A percentile compares a stretch with the other conserved stretches of the same genome.
phyloP scores from a whole-genome alignment of 1,284 basidiomycete species.

The Vanrija pseudolonga region DNA sequence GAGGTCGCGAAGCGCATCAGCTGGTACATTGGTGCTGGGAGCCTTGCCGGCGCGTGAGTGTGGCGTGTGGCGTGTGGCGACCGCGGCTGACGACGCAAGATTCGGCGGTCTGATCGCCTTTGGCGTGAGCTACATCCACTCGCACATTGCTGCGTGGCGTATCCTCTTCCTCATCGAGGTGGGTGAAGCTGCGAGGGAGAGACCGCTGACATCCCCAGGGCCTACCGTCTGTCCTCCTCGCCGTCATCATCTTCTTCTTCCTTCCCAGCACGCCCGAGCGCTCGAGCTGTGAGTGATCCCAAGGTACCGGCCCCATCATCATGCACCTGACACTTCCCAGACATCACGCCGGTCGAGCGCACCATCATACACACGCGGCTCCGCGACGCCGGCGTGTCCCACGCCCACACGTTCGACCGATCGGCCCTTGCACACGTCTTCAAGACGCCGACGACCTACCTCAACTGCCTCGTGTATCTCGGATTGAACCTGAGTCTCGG shows the following conservation, averaged over 20 bases:
- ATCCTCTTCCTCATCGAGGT: constrained; percentile 14
- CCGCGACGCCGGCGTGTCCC: constrained; percentile 3
- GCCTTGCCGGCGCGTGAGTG: constrained; percentile 23
- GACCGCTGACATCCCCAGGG: constrained; percentile 13
- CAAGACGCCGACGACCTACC: constrained; percentile 4
- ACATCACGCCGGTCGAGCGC: background rate
- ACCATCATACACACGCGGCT: background rate
- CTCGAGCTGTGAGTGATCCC: no score
- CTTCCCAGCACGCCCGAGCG: constrained; percentile 73
- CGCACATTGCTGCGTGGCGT: constrained; percentile 10
- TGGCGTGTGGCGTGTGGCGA: no score
- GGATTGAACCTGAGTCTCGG: constrained; percentile 69
- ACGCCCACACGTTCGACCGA: constrained; percentile 4
- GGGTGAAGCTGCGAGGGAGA: background rate
- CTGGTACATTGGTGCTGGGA: constrained; percentile 42
- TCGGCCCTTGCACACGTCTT: constrained; percentile 6
- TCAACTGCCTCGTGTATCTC: constrained; percentile 48
- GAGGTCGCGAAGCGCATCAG: constrained; percentile 43
- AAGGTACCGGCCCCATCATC: no score
- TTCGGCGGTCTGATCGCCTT: constrained; percentile 23
- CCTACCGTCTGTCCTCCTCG: constrained; percentile 54
- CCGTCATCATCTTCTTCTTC: constrained; percentile 59
- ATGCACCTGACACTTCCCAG: no score
- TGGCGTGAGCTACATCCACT: constrained; percentile 18
- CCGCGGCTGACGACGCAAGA: no score